Conservation (phyloP, 2,329 filamentous ascomycete genomes). For the Colletotrichum tanaceti region DNA sequence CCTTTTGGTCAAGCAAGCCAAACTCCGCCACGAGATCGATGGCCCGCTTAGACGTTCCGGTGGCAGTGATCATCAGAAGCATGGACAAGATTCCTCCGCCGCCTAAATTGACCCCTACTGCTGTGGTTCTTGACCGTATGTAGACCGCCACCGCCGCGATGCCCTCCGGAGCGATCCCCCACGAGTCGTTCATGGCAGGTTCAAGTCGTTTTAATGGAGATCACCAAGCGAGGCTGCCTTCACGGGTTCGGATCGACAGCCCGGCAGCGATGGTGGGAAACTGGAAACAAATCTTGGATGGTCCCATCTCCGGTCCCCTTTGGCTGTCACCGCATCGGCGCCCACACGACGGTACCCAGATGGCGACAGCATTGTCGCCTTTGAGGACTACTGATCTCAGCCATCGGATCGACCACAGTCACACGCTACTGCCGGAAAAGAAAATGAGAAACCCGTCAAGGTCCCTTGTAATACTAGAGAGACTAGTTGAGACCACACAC, state of each 20-base stretch:
- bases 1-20: background rate
- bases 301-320: background rate
- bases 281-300: background rate
- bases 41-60: slow-evolving; percentile 5
- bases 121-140: background rate
- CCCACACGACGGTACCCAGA: slow-evolving; percentile 8
- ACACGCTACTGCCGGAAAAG: slow-evolving; percentile 3
- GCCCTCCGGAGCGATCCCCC: background rate
- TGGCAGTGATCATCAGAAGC: slow-evolving; percentile 4
- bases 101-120: background rate
- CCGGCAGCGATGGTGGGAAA: background rate
- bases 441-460: slow-evolving; percentile 9
- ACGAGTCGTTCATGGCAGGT: background rate
- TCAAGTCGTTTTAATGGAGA: background rate
- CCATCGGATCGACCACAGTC: slow-evolving; percentile 11
- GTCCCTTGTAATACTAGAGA: background rate
- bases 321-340: slow-evolving; percentile 27
- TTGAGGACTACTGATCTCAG: slow-evolving; percentile 23
- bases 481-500: slow-evolving; percentile 6
- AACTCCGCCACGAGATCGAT: background rate
- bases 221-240: slow-evolving; percentile 1
- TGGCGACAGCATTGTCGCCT: background rate
- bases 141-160: background rate
- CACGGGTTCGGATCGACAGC: slow-evolving; percentile 15
- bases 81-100: background rate